Conservation (phyloP, 2,329 filamentous ascomycete genomes). For the Phialocephala subalpina region DNA sequence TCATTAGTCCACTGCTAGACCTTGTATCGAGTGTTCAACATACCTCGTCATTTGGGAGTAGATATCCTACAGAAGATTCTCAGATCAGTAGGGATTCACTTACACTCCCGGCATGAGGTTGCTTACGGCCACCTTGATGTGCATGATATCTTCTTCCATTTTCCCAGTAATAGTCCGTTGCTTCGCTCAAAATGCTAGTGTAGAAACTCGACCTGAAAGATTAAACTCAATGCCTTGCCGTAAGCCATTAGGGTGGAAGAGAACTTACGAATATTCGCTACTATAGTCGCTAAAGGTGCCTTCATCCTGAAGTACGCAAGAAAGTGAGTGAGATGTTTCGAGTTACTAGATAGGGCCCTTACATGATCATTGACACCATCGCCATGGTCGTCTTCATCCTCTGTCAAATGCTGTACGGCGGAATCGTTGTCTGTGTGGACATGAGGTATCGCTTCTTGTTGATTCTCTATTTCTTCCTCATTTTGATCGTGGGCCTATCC, state of each 20-base stretch:
- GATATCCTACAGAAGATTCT: neutral
- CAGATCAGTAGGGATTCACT: neutral
- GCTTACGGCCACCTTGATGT: conserved; percentile 14
- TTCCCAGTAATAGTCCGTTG: conserved; percentile 23
- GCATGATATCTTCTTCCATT: conserved; percentile 29
- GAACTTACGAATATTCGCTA: conserved; percentile 7
- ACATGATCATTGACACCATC: neutral
- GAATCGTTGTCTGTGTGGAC: conserved; percentile 7
- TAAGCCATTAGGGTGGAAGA: neutral
- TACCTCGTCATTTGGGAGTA: conserved; percentile 12
- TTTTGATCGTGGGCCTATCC: neutral
- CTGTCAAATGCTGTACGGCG: conserved; percentile 6
- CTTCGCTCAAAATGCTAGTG: conserved; percentile 12
- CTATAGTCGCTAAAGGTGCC: conserved; percentile 6
- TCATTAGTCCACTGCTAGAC: neutral
- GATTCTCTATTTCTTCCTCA: neutral
- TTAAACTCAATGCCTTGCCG: neutral
- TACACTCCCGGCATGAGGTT: too few relatives aligned
- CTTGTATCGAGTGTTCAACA: neutral
- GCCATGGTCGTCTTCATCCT: neutral
- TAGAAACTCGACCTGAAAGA: conserved; percentile 1
- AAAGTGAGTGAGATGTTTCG: neutral
- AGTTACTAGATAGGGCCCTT: neutral
- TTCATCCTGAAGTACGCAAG: neutral
- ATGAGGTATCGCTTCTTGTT: neutral